Base-by-base conservation (phyloP, 108 stramenopile genomes). In the Skeletonema costatum region DNA sequence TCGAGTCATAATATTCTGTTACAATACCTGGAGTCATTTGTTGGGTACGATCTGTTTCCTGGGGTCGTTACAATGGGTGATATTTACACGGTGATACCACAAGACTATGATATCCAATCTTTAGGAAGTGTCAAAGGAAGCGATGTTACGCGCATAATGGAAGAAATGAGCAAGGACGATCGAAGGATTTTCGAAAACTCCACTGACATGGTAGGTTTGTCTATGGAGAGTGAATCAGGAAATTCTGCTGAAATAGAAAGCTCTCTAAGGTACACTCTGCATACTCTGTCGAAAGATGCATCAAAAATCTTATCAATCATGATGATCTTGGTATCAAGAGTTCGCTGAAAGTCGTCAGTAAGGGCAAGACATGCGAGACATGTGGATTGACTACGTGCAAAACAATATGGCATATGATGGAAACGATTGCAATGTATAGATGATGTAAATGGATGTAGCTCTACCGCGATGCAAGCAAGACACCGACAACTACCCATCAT, bases 21-120 rank as follows among this genome's bases (percentile, higher is more conserved):
- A 16, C 76, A 88, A 32, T 79, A 85, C 75, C 30, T 70, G 35
- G 88, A 91, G 36, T 64, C 85, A 53, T 86, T 87, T 77, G 72
- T 83, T 3, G 60, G 72, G 25, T 83, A 83, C 19, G 77, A 83
- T 69, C 36, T 83, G 10, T 83, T 73, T 61, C 62, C 70, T n/a
- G 78, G 82, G 8, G 53, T 71, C 17, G 38, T 70, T 30, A 85
- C 81, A 10, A 32, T 89, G 32, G 78, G 87, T 63, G 89, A 93
- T 76, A 46, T 93, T 16, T 67, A 86, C 19, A 79, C 83, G 5
- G 84, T 91, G 33, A 44, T 87, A 0, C 93, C 93, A 10, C 86
- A 85, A 66, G 89, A 93, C 70, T 88, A 91, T 58, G 75, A 83
- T 16, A 60, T 90, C 3, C 60, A 70, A 17, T 66, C 64, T 14